These are phyloP conservation scores for Pythium aquatile DNA, from an alignment of 352 stramenopile genomes.

Conservation along the genomic window DNA sequence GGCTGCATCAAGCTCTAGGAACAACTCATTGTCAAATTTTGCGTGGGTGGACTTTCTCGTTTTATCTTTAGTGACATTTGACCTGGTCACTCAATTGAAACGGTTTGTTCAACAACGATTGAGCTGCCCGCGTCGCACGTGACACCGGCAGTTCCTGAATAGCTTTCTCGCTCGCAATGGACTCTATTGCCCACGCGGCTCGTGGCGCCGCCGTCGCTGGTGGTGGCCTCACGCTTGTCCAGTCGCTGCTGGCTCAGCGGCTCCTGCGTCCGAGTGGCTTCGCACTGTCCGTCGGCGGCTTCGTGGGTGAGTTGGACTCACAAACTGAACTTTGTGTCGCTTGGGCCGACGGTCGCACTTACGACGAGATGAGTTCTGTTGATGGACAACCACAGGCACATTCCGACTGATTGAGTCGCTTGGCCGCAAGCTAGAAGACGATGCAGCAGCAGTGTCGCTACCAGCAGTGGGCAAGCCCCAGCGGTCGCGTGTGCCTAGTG, in stretches of 20 bases:
- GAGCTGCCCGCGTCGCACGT: too few species aligned
- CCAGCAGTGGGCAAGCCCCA: neutral
- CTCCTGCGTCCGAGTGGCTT: constrained; percentile 44
- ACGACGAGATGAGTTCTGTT: neutral
- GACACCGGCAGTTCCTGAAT: neutral
- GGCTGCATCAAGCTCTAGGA: constrained; percentile 36
- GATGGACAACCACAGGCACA: constrained; percentile 6
- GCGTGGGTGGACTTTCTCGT: neutral
- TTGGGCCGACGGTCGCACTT: neutral
- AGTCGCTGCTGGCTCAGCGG: constrained; percentile 46
- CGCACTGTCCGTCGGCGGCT: constrained; percentile 51
- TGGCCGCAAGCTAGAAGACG: neutral
- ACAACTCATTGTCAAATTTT: neutral
- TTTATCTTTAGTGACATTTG: constrained; percentile 1
- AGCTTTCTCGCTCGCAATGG: constrained; percentile 17
- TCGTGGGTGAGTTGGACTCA: constrained; percentile 37
- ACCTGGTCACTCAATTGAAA: constrained; percentile 11
- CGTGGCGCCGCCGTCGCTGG: constrained; percentile 35
- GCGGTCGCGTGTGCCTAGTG: constrained; percentile 13
- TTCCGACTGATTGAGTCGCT: constrained; percentile 26
- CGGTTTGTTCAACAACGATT: constrained; percentile 7
- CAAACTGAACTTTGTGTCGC: neutral
- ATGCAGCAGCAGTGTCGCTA: neutral
- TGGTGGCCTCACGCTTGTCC: constrained; percentile 38
- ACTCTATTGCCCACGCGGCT: constrained; percentile 40